A percentile compares a stretch with the other conserved stretches of the same genome.
Evolutionary conservation across 164 flowering plant species (phyloP).

Genomic region (Magnolia sinica): DNA sequence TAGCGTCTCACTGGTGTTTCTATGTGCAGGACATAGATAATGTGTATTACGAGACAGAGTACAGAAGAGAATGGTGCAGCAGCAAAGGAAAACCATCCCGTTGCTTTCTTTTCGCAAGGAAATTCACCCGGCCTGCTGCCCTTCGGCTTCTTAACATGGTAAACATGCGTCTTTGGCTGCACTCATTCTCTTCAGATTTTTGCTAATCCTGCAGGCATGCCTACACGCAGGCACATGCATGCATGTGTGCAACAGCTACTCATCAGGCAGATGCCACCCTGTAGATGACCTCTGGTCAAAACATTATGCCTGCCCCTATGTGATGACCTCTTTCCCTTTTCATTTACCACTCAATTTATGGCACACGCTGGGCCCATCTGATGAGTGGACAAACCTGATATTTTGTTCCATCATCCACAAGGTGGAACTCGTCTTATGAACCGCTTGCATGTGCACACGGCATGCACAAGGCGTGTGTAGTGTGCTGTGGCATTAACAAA

Average conservation of each 20-base stretch:
- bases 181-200: background rate
- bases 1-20: background rate
- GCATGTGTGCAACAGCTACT: background rate
- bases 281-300: background rate
- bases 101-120: constrained; percentile 92
- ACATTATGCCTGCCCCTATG: background rate
- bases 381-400: background rate
- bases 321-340: background rate
- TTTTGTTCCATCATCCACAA: background rate
- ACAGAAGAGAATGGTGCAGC: constrained; percentile 88
- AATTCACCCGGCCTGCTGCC: constrained; percentile 89
- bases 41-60: constrained; percentile 75
- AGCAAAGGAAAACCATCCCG: constrained; percentile 71
- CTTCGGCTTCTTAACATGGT: constrained; percentile 71
- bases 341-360: background rate
- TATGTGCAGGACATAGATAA: constrained; percentile 65
- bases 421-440: too few relatives aligned
- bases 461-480: background rate
- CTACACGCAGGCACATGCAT: background rate
- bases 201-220: background rate
- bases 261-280: background rate
- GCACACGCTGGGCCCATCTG: too few relatives aligned
- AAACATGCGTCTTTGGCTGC: background rate
- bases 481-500: background rate
- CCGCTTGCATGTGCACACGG: too few relatives aligned